Base-by-base conservation (phyloP, 2,329 filamentous ascomycete species). In the Septoria petroselini region DNA sequence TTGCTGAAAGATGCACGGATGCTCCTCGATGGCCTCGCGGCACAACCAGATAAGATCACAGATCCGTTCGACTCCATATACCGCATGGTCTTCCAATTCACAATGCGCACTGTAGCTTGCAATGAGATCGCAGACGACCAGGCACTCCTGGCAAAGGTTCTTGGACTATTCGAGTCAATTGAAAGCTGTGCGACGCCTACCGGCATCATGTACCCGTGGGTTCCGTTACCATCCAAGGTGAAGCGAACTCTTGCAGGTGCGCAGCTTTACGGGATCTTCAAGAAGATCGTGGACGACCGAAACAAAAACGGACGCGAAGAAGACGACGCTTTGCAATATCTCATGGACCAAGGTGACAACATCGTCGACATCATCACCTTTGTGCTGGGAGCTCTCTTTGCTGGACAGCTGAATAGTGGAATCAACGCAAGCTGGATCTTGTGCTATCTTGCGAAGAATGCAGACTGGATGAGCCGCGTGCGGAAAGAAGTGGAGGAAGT, bases 11-110 rank as follows among this genome's bases (percentile, higher is more conserved):
- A 79, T 64, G 63, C 70, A 14, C 62, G 69, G 6, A 50, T 58
- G 3, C 64, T 65, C 0, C 63, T 77, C 14, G 66, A 73, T 9
- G 55, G 53, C 3, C 66, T 79, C 7, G 64, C 62, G 3, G 59
- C 60, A 2, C 46, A 55, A 14, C 60, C 67, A 25, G 57, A 57
- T 6, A 67, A 67, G 7, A 62, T 71, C 4, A 75, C 76, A 6
- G 72, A 82, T 53, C 78, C 79, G 0, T 81, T 82, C 58, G 71
- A 79, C 29, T 70, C 71, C 59, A 68, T 81, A 39, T 80, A 79
- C 59, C 62, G 68, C 4, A 67, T 79, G 47, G 70, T 82, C 1
- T 82, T 76, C 62, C 71, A 75, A 58, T 69, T 82, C n/a, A 82
- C 77, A 3, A 79, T 81, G 68, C 73, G 79, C 9, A 76, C 73